Conservation (phyloP, 1,139 yeast genomes). For the Geotrichum australiense region DNA sequence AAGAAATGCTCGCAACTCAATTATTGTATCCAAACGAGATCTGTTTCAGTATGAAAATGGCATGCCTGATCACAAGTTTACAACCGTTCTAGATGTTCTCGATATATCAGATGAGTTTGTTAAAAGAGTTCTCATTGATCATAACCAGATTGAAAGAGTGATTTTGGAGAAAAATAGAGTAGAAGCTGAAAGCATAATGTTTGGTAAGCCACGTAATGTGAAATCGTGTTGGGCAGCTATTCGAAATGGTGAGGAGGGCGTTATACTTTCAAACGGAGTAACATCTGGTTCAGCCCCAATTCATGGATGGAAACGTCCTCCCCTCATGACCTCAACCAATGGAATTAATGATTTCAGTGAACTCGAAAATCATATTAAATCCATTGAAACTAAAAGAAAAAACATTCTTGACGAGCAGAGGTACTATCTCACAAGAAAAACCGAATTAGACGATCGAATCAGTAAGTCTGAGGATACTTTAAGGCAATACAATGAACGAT, state of each 20-base stretch:
- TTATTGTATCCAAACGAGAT: slow-evolving; percentile 53
- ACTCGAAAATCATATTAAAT: not conserved
- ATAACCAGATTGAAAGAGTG: slow-evolving; percentile 51
- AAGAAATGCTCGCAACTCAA: slow-evolving; percentile 26
- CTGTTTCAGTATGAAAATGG: slow-evolving; percentile 44
- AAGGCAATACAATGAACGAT: slow-evolving; percentile 3
- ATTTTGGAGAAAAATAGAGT: slow-evolving; percentile 46
- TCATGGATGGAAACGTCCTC: slow-evolving; percentile 31
- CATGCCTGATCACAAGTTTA: slow-evolving; percentile 35
- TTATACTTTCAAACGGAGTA: slow-evolving; percentile 19
- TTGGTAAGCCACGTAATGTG: slow-evolving; percentile 39
- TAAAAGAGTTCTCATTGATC: slow-evolving; percentile 59
- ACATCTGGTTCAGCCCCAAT: slow-evolving; percentile 54
- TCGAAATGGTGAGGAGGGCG: slow-evolving; percentile 42
- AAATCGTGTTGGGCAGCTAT: slow-evolving; percentile 42
- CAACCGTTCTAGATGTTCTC: slow-evolving; percentile 55
- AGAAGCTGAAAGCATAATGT: slow-evolving; percentile 46
- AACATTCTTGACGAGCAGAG: not conserved
- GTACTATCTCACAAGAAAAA: not conserved
- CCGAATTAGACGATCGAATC: not conserved
- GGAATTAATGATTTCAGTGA: slow-evolving; percentile 18
- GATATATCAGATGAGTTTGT: slow-evolving; percentile 49
- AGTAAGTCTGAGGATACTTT: slow-evolving; percentile 17
- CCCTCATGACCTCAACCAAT: slow-evolving; percentile 21
- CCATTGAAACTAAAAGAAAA: not conserved